Evolutionary conservation across 2,329 filamentous ascomycete species (phyloP).

Genomic region (Beauveria varroae): DNA sequence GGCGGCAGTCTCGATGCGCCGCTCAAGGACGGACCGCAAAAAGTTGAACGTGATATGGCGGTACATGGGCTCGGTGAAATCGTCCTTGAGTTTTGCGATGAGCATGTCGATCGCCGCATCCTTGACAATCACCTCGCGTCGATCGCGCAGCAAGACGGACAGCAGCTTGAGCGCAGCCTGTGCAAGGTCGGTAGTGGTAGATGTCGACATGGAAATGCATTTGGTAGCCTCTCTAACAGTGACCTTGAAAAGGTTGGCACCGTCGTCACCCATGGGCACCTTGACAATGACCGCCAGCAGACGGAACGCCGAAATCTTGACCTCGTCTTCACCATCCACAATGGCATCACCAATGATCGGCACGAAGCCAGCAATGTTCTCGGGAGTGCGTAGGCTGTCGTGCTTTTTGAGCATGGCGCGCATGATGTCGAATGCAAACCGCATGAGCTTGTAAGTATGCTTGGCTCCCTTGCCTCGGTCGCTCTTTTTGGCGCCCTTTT

Average conservation of each 20-base stretch:
- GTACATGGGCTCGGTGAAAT: slow-evolving; percentile 85
- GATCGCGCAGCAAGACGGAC: slow-evolving; percentile 75
- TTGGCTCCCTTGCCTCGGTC: slow-evolving; percentile 66
- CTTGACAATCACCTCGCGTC: slow-evolving; percentile 66
- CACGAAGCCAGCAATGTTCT: slow-evolving; percentile 78
- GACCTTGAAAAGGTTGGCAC: slow-evolving; percentile 57
- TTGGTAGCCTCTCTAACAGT: slow-evolving; percentile 81
- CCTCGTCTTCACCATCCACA: slow-evolving; percentile 79
- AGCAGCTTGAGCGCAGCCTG: slow-evolving; percentile 87
- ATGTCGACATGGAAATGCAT: slow-evolving; percentile 67
- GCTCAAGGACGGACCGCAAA: slow-evolving; percentile 75
- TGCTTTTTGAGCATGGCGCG: slow-evolving; percentile 82
- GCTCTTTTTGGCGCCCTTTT: slow-evolving; percentile 69
- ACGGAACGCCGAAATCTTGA: slow-evolving; percentile 80
- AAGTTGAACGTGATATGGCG: slow-evolving; percentile 95
- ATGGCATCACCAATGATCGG: slow-evolving; percentile 84
- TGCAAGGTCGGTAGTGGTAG: slow-evolving; percentile 73
- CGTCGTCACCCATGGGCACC: slow-evolving; percentile 70
- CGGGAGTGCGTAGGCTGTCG: slow-evolving; percentile 67
- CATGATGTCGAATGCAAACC: slow-evolving; percentile 82
- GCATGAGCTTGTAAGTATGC: slow-evolving; percentile 78
- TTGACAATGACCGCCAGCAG: slow-evolving; percentile 80
- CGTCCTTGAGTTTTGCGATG: slow-evolving; percentile 72
- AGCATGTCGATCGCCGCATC: slow-evolving; percentile 78
- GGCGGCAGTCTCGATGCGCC: slow-evolving; percentile 75